These are phyloP conservation scores for Amaranthus tricolor DNA, from an alignment of 179 eudicot genomes.

Conservation along the genomic window DNA sequence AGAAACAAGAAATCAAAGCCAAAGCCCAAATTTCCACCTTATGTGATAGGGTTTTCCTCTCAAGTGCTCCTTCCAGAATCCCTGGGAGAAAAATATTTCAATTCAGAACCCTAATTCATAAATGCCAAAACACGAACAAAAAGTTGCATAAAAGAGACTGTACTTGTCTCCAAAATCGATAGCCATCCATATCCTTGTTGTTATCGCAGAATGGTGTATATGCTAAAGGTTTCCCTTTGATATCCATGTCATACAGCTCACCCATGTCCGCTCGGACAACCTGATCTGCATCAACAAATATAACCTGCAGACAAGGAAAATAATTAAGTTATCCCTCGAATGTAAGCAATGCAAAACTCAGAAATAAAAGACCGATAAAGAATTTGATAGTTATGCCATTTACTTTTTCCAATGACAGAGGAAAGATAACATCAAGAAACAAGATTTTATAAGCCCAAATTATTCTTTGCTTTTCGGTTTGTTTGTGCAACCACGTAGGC, in stretches of 20 bases:
- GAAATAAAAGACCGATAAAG: not conserved
- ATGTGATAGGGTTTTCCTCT: slow-evolving; percentile 96
- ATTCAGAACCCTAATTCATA: not conserved
- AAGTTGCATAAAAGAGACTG: not conserved
- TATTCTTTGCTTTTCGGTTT: slow-evolving; percentile 93
- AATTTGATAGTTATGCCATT: not conserved
- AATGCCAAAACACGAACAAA: not conserved
- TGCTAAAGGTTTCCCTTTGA: slow-evolving; percentile 85
- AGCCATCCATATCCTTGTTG: slow-evolving; percentile 98
- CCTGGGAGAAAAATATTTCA: slow-evolving; percentile 44
- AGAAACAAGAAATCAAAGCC: not conserved
- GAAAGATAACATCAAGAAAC: slow-evolving; percentile 96
- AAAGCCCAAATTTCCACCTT: slow-evolving; percentile 44
- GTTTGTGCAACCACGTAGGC: slow-evolving; percentile 99
- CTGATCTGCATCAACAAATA: slow-evolving; percentile 98
- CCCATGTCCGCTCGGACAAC: slow-evolving; percentile 95
- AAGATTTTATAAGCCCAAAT: slow-evolving; percentile 98
- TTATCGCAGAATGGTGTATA: slow-evolving; percentile 99
- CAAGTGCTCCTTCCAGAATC: slow-evolving; percentile 97
- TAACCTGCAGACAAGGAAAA: slow-evolving; percentile 61
- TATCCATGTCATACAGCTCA: slow-evolving; percentile 98
- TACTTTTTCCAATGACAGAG: slow-evolving; percentile 92
- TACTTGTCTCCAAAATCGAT: slow-evolving; percentile 96
- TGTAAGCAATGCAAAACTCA: slow-evolving; percentile 2
- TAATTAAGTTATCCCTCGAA: slow-evolving; percentile 1